Base-by-base conservation (phyloP, 106 monocot genomes). In the Dendrobium officinale region DNA sequence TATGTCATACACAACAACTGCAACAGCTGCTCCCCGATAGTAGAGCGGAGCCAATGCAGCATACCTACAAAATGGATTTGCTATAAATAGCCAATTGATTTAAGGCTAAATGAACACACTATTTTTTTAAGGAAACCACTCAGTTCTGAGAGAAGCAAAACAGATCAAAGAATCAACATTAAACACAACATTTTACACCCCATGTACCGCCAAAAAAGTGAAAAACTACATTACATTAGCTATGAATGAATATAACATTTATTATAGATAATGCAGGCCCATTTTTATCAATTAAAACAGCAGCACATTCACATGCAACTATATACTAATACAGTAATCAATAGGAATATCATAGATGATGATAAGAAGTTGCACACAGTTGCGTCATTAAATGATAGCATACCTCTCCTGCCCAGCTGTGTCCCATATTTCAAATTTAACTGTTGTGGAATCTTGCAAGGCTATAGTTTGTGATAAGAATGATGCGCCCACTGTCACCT, bases 401-500 rank as follows among this genome's bases (percentile, higher is more conserved):
- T 83, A 97, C 98, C 98, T 95, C 79, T 99, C 98, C 54, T 99
- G 98, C 33, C 98, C 98, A 81, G 98, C 98, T 73, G 98, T 99
- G 82, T 99, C 98, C 98, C 98, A 99, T 83, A 99, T 99, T 88
- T 99, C 98, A 87, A 95, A 99, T 82, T 95, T 99, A 42, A 99
- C 90, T 42, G 88, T 99, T 15, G 98, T 92, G 19, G 98, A 95
- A 49, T 99, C 95, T 85, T 91, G 87, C 81, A 99, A 87, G 13
- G 95, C 95, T 81, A 99, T 78, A 72, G 98, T 99, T 91, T 99
- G 98, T 68, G 95, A 99, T 55, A 99, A 87, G 83, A 99, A 99
- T 55, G 98, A 99, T 81, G 98, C 98, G 72, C 98, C 98, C 77
- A 99, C 98, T 70, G 98, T 99, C 55, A 99, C 98, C 98, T 99